Base-by-base conservation (phyloP, 768 basidiomycete species). In the Megacollybia marginata region DNA sequence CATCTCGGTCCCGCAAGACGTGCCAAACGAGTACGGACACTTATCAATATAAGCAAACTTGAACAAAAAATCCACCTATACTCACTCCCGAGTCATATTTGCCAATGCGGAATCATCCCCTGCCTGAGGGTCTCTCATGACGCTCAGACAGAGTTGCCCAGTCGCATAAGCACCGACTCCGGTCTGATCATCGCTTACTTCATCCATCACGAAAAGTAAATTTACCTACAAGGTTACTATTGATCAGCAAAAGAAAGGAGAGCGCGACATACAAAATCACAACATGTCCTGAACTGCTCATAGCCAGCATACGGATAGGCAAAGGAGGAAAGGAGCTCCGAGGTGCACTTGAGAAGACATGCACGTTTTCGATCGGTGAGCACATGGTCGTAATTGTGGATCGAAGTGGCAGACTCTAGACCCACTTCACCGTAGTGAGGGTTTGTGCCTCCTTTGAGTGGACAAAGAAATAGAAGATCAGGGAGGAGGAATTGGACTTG, bases 161-260 rank as follows among this genome's bases (percentile, higher is more conserved):
- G 78, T 82, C 18, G 65, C 65, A 40, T 69, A 68, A 35, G 80
- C 83, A 44, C 76, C 82, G 47, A 65, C 63, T 31, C 75, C 77
- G 57, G 67, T 73, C 60, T 83, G 83, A 50, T 83, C 81, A 54
- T 84, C 82, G 60, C 79, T 83, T 48, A 82, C 71, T 62, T 85
- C 83, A 61, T 85, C 84, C 44, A 83, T 70, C 50, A 80, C 77
- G 65, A 82, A n/a, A n/a, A n/a, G n/a, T n/a, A n/a, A n/a, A n/a
- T n/a, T n/a, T n/a, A n/a, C n/a, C n/a, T n/a, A n/a, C 84, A 28
- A 85, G 72, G 32, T 44, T 28, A 9, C 33, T 47, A 53, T n/a
- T n/a, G n/a, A n/a, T n/a, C n/a, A n/a, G n/a, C n/a, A n/a, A n/a
- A n/a, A 42, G 20, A 31, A 51, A 28, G 48, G 13, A 47, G 44